Evolutionary conservation across 2,329 filamentous ascomycete species (phyloP).

Genomic region (Fusarium foetens): DNA sequence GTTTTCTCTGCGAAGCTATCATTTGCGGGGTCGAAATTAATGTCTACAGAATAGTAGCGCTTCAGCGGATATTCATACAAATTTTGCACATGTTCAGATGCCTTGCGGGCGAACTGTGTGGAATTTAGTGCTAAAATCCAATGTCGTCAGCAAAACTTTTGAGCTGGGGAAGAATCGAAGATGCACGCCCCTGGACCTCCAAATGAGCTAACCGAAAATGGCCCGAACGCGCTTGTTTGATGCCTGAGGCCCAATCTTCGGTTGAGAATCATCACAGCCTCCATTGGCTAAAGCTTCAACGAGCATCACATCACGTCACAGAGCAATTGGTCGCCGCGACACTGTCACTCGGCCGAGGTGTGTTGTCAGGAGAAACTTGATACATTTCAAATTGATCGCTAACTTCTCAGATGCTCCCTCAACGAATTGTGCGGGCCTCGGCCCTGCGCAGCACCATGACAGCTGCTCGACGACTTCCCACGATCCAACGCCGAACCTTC

Average conservation of each 20-base stretch:
- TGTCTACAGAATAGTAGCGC: conserved; percentile 62
- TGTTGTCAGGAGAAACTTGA: not conserved
- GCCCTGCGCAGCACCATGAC: conserved; percentile 57
- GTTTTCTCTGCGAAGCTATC: conserved; percentile 66
- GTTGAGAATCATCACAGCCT: conserved; percentile 48
- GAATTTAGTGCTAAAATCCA: conserved; percentile 56
- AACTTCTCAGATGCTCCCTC: conserved; percentile 66
- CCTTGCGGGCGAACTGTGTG: conserved; percentile 58
- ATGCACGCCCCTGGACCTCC: conserved; percentile 40
- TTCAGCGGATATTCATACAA: conserved; percentile 58
- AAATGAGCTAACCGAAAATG: conserved; percentile 44
- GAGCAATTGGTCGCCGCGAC: conserved; percentile 52
- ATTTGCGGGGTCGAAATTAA: conserved; percentile 67
- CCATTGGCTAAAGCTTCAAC: conserved; percentile 46
- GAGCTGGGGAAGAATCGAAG: conserved; percentile 47
- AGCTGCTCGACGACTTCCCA: conserved; percentile 60
- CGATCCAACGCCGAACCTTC: conserved; percentile 67
- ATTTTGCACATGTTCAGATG: conserved; percentile 66
- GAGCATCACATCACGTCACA: conserved; percentile 46
- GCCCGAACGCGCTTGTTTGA: conserved; percentile 36
- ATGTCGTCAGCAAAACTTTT: conserved; percentile 64
- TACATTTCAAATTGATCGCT: conserved; percentile 28
- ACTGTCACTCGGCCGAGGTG: conserved; percentile 49
- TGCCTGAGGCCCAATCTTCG: conserved; percentile 50
- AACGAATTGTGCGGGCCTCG: conserved; percentile 65